Base-by-base conservation (phyloP, 306 rosid species). In the Styphnolobium japonicum region DNA sequence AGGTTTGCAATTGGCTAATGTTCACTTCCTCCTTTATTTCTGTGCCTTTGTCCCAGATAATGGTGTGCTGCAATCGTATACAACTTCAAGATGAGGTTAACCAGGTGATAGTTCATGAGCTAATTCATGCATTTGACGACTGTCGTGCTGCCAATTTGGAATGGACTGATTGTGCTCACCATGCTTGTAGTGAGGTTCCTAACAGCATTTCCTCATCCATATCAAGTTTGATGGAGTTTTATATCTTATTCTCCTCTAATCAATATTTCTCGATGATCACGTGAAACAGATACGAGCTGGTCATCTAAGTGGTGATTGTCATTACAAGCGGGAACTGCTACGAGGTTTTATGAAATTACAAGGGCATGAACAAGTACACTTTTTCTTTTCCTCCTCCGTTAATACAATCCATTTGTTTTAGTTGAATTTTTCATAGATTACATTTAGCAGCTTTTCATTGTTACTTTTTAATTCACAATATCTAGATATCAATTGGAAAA, bases 231-330 rank as follows among this genome's bases (percentile, higher is more conserved):
- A 37, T 83, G 55, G 23, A 10, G 42, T 52, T 52, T 25, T 73
- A 9, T 25, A 11, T 52, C 45, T 5, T 70, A 33, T 36, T 51
- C 4, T 55, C 10, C 40, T n/a, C 12, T 62, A 31, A 31, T 81
- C 18, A 46, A 53, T 16, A 11, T 72, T 62, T 68, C 11, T 57
- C 15, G 7, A 11, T 69, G 66, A 9, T 64, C 12, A 39, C 29
- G 12, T 53, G 65, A 58, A 88, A 79, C 85, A 92, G 98, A 87
- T 93, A 72, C 87, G 97, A 68, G 91, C 98, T 58, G 85, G 72
- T 70, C 92, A 91, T 87, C 81, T 93, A 34, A 91, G 97, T 55
- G 98, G 98, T 64, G 90, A 88, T 83, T 91, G 98, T 71, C 98
- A 91, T 87, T 93, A 66, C 68, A 91, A 91, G 67, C 82, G 94